Base-by-base conservation (phyloP, 2,329 filamentous ascomycete genomes). In the Thyridium curvatum region DNA sequence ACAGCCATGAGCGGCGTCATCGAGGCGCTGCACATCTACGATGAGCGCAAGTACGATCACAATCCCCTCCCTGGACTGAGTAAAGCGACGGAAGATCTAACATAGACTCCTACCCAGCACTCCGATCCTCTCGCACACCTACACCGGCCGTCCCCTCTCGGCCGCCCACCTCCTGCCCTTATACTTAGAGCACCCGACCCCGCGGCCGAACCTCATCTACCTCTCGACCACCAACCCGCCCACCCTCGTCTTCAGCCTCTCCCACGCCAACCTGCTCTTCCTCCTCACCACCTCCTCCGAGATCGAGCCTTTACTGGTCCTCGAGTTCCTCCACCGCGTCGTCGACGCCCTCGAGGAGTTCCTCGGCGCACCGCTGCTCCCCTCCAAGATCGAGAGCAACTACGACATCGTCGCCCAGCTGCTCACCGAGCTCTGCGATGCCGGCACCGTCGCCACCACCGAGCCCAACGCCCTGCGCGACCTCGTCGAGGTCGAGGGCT, bases 381-480 rank as follows among this genome's bases (percentile, higher is more conserved):
- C 89, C 15, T 77, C 76, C 56, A 95, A 93, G 68, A 84, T 98
- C 47, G 89, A 96, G 62, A 76, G 72, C 49, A 89, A 80, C 61
- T 97, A 97, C 64, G 87, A 97, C 77, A 83, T 97, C 18, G 85
- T 94, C 28, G 90, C 90, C 14, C 93, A 98, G 65, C 68, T 98
- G 18, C 72, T 97, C 42, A 87, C 82, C 45, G 93, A 98, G 65
- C 94, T 98, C 85, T 96, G 93, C 59, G 93, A 98, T 69, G 87
- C 82, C 31, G 93, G 93, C 13, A 76, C 82, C n/a, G 75, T 96
- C 29, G 85, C 77, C 54, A 94, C 88, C 41, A 96, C 91, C 1
- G 93, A 98, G 60, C 85, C 86, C 9, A 97, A 98, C 68, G 87
- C 90, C 15, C 65, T 98, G 53, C 77, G 88, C 52, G 93, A 98